Evolutionary conservation across 805 yeast genomes (phyloP).

Genomic region (Ogataea paraovalis): DNA sequence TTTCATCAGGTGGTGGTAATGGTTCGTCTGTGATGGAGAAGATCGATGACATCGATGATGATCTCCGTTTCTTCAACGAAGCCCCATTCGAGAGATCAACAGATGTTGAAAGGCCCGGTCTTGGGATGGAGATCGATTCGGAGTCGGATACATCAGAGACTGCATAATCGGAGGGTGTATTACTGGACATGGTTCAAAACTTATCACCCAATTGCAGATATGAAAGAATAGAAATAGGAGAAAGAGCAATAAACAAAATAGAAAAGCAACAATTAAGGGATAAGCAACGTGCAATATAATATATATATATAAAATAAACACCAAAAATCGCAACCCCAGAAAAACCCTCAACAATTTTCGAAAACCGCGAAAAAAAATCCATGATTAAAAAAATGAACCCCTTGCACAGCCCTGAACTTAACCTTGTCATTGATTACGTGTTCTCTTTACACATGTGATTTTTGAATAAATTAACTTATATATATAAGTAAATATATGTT

Average conservation of each 20-base stretch:
- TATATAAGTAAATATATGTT: no score
- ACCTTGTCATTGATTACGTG: no score
- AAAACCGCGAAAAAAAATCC: no score
- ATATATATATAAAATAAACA: no score
- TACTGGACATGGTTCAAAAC: neutral
- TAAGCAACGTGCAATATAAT: no score
- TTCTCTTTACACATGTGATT: no score
- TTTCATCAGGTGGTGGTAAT: constrained; percentile 71
- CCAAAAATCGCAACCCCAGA: neutral
- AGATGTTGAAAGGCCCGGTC: constrained; percentile 22
- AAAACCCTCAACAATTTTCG: neutral
- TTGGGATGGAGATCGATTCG: constrained; percentile 15
- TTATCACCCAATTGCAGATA: no score
- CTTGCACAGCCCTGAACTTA: no score
- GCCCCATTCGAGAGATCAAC: neutral
- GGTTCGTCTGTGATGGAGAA: constrained; percentile 54
- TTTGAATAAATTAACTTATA: no score
- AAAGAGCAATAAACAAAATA: neutral
- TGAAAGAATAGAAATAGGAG: neutral
- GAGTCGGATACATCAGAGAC: constrained; percentile 15
- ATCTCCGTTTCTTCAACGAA: constrained; percentile 24
- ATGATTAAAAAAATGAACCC: no score
- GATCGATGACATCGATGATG: constrained; percentile 36
- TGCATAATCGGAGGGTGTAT: neutral
- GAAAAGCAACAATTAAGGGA: neutral